Base-by-base conservation (phyloP, 116 monocot genomes). In the Cymodocea nodosa region DNA sequence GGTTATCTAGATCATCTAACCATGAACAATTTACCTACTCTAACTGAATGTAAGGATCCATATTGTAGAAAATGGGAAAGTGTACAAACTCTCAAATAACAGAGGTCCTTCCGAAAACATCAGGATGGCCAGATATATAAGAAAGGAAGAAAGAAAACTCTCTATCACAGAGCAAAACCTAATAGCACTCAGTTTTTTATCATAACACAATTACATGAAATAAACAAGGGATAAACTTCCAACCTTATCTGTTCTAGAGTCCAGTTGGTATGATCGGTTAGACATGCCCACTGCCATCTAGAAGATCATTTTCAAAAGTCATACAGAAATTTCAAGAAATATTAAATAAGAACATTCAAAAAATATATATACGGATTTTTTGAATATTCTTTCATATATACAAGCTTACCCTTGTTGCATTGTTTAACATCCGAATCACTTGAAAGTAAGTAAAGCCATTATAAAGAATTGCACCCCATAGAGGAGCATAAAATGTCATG, bases 381-480 rank as follows among this genome's bases (percentile, higher is more conserved):
- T 23, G 19, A 37, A 17, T 62, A 62, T 2, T 34, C 11, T 62
- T 35, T 17, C 30, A 50, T 5, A 61, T 48, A 65, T 30, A 40
- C 7, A 70, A 37, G 44, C 74, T 54, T 88, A 97, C 97, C 83
- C 80, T 65, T 75, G 85, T 82, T 66, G 85, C 91, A 75, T 97
- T 97, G 71, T 82, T 91, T 65, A 97, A 75, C 87, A 85, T 97
- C 35, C 78, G 88, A 71, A 78, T 88, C 18, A 97, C 97, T 84
- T 97, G 91, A 71, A 79, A 97, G 57, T 97, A 97, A 50, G 91
- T 88, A 76, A 81, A 72, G 61, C 91, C 97, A 73, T 97, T 97
- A 71, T 97, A 97, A 73, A 97, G 81, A 80, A 97, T 91, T 56
- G 97, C 97, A 78, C 97, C 78, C 97, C 91, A 91, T 16, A 97